A percentile compares a stretch with the other conserved stretches of the same genome.
These are phyloP conservation scores for Ophiostoma piceae DNA, from an alignment of 2,329 filamentous ascomycete species.

Conservation along the genomic window DNA sequence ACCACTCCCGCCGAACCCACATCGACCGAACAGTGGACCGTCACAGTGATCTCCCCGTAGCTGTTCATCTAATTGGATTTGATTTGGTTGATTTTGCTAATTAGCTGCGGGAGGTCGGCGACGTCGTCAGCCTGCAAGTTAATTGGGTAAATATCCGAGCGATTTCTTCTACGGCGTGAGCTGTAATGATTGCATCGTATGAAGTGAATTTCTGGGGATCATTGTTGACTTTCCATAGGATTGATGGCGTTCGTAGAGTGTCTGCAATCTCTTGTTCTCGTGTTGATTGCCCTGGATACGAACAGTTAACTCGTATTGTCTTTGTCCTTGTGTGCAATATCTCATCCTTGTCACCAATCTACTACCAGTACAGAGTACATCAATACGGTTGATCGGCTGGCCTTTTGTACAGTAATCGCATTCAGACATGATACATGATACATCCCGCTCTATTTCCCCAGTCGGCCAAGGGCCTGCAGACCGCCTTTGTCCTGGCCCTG, in stretches of 20 bases:
- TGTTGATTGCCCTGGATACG: not conserved
- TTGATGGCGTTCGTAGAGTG: not conserved
- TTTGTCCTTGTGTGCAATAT: not conserved
- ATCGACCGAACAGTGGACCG: not conserved
- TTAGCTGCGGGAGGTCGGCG: not conserved
- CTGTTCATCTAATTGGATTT: not conserved
- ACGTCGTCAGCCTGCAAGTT: not conserved
- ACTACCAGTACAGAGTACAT: not conserved
- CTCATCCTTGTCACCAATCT: not conserved
- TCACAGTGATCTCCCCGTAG: not conserved
- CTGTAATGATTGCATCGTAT: not conserved
- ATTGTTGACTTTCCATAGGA: not conserved
- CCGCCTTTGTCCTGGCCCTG: conserved; percentile 6
- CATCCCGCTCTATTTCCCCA: not conserved
- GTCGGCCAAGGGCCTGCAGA: not conserved
- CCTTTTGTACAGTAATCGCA: not conserved
- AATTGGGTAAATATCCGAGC: not conserved
- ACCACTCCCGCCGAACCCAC: not conserved
- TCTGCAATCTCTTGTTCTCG: not conserved
- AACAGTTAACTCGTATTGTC: not conserved
- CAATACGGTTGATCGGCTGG: not conserved
- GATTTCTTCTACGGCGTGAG: not conserved
- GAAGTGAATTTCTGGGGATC: not conserved
- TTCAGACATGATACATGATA: not conserved
- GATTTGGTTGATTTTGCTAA: not conserved